phyloP scores from a whole-genome alignment of 176 grass and related monocot genomes.

The Panicum miliaceum region DNA sequence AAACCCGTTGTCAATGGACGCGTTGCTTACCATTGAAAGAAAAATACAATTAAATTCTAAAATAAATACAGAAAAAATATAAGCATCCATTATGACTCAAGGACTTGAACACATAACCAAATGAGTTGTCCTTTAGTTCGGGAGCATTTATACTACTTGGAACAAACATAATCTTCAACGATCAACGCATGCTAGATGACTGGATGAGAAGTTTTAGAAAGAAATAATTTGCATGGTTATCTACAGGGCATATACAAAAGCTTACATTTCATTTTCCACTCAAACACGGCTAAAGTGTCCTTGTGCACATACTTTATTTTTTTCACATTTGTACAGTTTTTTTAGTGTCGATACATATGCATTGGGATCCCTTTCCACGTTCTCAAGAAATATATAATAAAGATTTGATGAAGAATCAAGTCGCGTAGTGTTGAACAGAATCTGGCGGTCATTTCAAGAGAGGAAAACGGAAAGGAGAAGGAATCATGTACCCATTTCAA shows the following conservation, averaged over 20 bases:
- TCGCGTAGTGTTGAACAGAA: not conserved
- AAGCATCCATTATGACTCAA: too few relatives aligned
- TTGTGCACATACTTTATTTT: not conserved
- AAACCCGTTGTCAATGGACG: too few relatives aligned
- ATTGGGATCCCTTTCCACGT: not conserved
- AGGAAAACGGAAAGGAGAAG: not conserved
- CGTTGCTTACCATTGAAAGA: too few relatives aligned
- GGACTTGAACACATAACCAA: too few relatives aligned
- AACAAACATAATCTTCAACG: too few relatives aligned
- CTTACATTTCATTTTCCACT: not conserved
- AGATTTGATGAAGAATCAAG: not conserved
- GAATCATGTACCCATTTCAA: slow-evolving; percentile 24
- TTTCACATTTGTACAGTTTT: not conserved
- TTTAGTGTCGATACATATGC: not conserved
- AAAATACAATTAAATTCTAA: too few relatives aligned
- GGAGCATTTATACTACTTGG: too few relatives aligned
- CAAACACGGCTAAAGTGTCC: not conserved
- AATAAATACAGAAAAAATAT: too few relatives aligned
- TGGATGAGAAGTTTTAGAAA: too few relatives aligned
- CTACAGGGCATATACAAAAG: not conserved
- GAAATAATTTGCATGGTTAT: too few relatives aligned
- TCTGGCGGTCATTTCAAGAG: not conserved
- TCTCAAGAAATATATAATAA: not conserved
- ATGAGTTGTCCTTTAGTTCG: too few relatives aligned
- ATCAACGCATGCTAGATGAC: too few relatives aligned